Base-by-base conservation (phyloP, 2,329 filamentous ascomycete genomes). In the Xylariaceae sp. region DNA sequence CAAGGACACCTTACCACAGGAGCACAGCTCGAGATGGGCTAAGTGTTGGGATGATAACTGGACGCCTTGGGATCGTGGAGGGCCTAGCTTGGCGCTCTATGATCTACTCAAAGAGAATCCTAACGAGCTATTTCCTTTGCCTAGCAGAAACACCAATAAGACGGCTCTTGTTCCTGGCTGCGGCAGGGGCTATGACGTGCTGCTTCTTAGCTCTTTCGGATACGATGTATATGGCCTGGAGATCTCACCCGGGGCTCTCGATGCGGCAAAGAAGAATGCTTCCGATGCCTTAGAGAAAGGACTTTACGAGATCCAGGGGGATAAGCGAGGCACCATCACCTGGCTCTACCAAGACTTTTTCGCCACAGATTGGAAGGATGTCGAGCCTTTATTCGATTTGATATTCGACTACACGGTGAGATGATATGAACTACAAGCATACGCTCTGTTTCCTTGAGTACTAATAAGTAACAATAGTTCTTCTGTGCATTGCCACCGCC, bases 171-270 rank as follows among this genome's bases (percentile, higher is more conserved):
- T 96, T 0, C 89, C 91, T 0, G 91, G 91, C 4, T 96, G 91
- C 71, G 92, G 91, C 0, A 81, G 83, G 40, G 92, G 91, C 4
- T 88, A 94, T 66, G 92, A 96, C 73, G 88, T 91, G 1, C 77
- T 91, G 8, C 77, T 96, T 30, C 79, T 96, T 37, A 82, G 85
- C 43, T 83, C 83, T 8, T 83, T 87, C 65, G 91, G 91, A 1
- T 94, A 89, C 68, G 87, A 95, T 71, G 84, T 85, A 1, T 86
- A 83, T 64, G 92, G 90, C 0, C 73, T 96, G 1, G 91, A 95
- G 67, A 80, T 82, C 50, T 86, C 85, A 37, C 65, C 75, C 7
- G 66, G 64, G 11, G 79, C 77, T 2, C 61, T 77, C 7, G 70
- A 76, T 9, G 73, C 74, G 27, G 83, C 82, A 2, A 66, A 72